Percentiles rank a stretch among this genome's conserved stretches.
phyloP scores from a whole-genome alignment of 2,329 filamentous ascomycete genomes.

The Botrytis byssoidea region DNA sequence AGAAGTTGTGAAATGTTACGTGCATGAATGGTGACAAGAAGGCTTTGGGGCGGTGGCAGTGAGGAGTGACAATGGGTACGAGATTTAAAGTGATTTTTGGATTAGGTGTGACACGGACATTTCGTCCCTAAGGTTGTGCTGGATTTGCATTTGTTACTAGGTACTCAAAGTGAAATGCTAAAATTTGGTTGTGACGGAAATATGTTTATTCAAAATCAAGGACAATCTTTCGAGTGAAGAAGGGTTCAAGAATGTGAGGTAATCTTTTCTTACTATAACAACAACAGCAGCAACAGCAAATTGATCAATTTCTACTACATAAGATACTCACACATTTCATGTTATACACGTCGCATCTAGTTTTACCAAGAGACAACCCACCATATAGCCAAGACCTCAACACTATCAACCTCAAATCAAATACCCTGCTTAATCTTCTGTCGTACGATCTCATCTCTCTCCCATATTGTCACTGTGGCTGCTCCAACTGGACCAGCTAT shows the following conservation, averaged over 20 bases:
- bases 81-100: neutral
- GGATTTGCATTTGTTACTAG: neutral
- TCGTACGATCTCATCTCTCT: constrained; percentile 45
- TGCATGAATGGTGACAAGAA: neutral
- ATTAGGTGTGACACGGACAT: neutral
- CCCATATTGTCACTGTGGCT: constrained; percentile 48
- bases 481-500: constrained; percentile 47
- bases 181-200: neutral
- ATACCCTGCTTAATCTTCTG: constrained; percentile 35
- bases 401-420: constrained; percentile 20
- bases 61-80: neutral
- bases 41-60: neutral
- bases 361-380: neutral
- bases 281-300: neutral
- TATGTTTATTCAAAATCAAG: neutral
- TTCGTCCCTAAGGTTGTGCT: neutral
- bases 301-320: neutral
- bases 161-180: neutral
- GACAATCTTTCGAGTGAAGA: neutral
- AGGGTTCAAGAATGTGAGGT: neutral
- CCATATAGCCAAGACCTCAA: constrained; percentile 5
- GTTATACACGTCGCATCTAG: neutral
- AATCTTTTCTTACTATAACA: neutral
- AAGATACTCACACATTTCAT: neutral
- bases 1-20: neutral